Evolutionary conservation across 768 basidiomycete species (phyloP), one percentile per base, ranked within the genome.

Genomic region (Cantharellus cinnabarinus): DNA sequence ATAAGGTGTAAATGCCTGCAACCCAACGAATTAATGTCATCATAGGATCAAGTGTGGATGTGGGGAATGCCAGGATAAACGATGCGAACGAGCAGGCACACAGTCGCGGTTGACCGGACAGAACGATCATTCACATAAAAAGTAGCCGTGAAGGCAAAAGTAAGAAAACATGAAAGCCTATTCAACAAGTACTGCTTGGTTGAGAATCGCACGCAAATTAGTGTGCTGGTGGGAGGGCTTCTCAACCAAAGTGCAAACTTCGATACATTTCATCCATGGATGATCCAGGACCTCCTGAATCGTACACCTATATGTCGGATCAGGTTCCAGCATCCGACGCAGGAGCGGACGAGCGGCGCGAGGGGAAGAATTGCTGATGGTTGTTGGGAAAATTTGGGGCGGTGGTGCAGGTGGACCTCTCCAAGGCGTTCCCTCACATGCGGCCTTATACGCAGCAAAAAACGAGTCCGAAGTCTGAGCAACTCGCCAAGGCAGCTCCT

Each of bases 401-500:
- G 72, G 70, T n/a, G 72, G 75, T 41, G 75, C 71, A 64, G 78
- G 80, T 2, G 80, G 78, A 7, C 62, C 63, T 60, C 67, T 68
- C 41, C 65, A 67, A n/a, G 66, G 67, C 40, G 62, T 50, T 42
- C 63, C 60, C 4, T 42, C 58, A 63, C 76, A 79, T 2, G 71
- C 70, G 2, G 66, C 59, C 40, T 72, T 77, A 68, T 97, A 99
- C 2, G 84, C 73, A 0, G 81, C 75, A 70, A 89, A 99, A 5
- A 94, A 77, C 4, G 76, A 70, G 68, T 99, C 94, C 4, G 80
- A 73, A 15, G 74, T 71, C 68, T 97, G 93, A 41, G 94, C 94
- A 2, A 85, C 88, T 60, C 93, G 85, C 94, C 95, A 99, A 2
- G 94, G 94, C 57, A 99, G 79, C 69, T 99, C 94, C 69, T 90